Evolutionary conservation across 2,329 filamentous ascomycete genomes (phyloP).

Genomic region (Pseudogymnoascus sp.): DNA sequence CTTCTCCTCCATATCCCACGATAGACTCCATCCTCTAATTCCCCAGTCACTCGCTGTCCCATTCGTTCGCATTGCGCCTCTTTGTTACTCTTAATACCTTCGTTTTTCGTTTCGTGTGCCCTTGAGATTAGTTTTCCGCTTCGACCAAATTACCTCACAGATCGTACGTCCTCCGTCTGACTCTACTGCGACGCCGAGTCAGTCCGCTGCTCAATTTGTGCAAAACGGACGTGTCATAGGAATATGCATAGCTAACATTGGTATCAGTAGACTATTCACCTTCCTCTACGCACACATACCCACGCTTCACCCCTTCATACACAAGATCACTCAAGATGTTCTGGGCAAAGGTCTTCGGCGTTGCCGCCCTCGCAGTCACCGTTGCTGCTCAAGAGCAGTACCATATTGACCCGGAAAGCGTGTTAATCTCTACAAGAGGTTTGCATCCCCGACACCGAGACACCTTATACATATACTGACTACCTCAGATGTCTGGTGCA

Average conservation of each 20-base stretch:
- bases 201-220: neutral
- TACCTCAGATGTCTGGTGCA: conserved; percentile 55
- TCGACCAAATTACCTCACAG: neutral
- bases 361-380: conserved; percentile 45
- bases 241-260: neutral
- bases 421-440: conserved; percentile 41
- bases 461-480: conserved; percentile 17
- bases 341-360: conserved; percentile 38
- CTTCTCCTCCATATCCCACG: neutral
- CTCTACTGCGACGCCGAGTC: neutral
- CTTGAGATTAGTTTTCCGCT: neutral
- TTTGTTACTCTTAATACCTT: neutral
- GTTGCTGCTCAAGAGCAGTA: conserved; percentile 51
- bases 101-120: neutral
- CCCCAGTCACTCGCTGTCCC: neutral
- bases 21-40: neutral
- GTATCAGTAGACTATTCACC: neutral
- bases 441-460: conserved; percentile 10
- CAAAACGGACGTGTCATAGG: neutral
- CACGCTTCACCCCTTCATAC: neutral
- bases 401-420: conserved; percentile 53
- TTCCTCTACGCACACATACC: neutral
- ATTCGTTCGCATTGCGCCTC: neutral
- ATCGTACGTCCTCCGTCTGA: neutral
- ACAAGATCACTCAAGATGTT: conserved; percentile 38